These are phyloP conservation scores for Fusarium sp. DNA, from an alignment of 2,329 filamentous ascomycete species.

Conservation along the genomic window DNA sequence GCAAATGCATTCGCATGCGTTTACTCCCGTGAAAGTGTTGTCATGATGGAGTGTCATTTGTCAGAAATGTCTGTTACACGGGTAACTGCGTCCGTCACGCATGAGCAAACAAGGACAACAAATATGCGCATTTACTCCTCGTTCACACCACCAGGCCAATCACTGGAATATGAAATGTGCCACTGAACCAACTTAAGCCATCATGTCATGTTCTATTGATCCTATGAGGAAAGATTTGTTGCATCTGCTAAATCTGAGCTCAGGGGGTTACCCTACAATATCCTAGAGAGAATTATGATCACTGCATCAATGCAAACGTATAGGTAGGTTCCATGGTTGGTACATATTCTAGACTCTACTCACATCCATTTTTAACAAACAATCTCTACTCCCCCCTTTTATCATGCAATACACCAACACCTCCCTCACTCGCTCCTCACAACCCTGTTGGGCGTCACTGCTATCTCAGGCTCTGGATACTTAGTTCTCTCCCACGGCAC, in stretches of 20 bases:
- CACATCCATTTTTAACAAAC: background rate
- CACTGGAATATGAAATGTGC: background rate
- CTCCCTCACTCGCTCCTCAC: constrained; percentile 16
- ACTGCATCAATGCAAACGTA: background rate
- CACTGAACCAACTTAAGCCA: background rate
- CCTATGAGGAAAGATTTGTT: background rate
- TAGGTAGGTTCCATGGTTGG: background rate
- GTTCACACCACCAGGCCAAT: background rate
- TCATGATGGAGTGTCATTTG: background rate
- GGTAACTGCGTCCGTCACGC: background rate
- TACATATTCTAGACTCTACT: background rate
- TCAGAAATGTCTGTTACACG: background rate
- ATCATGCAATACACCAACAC: background rate
- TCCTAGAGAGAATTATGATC: background rate
- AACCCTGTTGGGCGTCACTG: constrained; percentile 41
- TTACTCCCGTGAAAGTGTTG: background rate
- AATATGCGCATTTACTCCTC: background rate
- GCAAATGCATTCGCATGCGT: background rate
- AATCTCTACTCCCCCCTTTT: background rate
- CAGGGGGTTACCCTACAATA: background rate
- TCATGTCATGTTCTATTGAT: background rate
- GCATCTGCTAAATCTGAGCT: background rate
- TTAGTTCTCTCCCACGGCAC: constrained; percentile 55
- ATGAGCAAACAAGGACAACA: background rate
- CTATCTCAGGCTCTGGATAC: constrained; percentile 29